These are phyloP conservation scores for Hibiscus trionum DNA, from an alignment of 345 rosid species.

Conservation along the genomic window DNA sequence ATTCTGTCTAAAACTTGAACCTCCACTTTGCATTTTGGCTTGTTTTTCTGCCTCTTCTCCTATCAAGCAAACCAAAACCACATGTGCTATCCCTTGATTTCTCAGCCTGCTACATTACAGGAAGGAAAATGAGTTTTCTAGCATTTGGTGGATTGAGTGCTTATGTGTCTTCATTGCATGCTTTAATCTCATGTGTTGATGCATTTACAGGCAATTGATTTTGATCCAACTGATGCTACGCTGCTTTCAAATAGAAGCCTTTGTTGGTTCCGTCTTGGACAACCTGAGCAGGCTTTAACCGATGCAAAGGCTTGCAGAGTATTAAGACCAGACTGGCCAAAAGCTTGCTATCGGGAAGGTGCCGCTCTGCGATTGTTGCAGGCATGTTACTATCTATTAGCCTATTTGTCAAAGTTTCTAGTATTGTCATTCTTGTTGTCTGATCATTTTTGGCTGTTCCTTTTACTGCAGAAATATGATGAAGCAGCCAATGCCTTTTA, in stretches of 20 bases:
- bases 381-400: conserved; percentile 26
- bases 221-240: conserved; percentile 67
- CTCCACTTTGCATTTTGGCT: neutral
- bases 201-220: conserved; percentile 64
- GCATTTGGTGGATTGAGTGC: neutral
- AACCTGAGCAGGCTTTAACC: conserved; percentile 67
- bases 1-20: no score
- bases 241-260: conserved; percentile 79
- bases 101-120: neutral
- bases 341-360: conserved; percentile 91
- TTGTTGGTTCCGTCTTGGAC: conserved; percentile 70
- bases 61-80: neutral
- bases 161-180: neutral
- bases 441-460: conserved; percentile 5
- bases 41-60: neutral
- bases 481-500: conserved; percentile 84
- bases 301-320: conserved; percentile 75
- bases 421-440: neutral
- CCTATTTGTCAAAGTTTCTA: neutral
- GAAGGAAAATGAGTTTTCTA: neutral
- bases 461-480: conserved; percentile 49
- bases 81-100: neutral
- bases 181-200: conserved; percentile 4
- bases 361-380: conserved; percentile 71
- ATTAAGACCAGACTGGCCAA: conserved; percentile 72